A percentile compares a stretch with the other conserved stretches of the same genome.
Conservation (phyloP, 305 asterid genomes). For the Fraxinus ornus region DNA sequence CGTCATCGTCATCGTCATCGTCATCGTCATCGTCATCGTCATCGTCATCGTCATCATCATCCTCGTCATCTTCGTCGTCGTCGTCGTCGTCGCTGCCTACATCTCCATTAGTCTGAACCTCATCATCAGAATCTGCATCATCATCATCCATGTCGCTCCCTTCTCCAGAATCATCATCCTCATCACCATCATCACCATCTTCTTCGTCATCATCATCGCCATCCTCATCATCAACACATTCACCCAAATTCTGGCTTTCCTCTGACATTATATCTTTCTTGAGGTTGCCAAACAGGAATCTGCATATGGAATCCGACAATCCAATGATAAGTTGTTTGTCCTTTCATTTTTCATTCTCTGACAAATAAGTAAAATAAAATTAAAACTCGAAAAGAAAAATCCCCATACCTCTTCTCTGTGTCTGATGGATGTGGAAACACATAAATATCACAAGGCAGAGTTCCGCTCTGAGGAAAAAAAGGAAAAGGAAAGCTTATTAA, state of each 20-base stretch:
- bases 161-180: constrained; percentile 37
- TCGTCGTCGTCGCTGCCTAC: constrained; percentile 41
- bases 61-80: not conserved
- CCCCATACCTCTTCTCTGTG: constrained; percentile 34
- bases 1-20: too few relatives aligned
- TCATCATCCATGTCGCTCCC: constrained; percentile 30
- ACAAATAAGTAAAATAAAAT: not conserved
- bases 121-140: constrained; percentile 46
- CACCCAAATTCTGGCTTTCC: constrained; percentile 45
- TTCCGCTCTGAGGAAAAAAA: constrained; percentile 29
- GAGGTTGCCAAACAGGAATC: constrained; percentile 39
- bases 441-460: constrained; percentile 18
- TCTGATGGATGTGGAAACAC: constrained; percentile 26
- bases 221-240: constrained; percentile 38
- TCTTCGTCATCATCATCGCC: constrained; percentile 17
- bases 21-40: constrained; percentile 18
- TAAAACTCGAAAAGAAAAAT: not conserved
- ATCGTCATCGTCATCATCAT: not conserved
- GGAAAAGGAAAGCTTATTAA: not conserved
- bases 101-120: constrained; percentile 33
- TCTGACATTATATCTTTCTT: constrained; percentile 22
- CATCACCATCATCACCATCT: not conserved
- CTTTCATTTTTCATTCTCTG: not conserved
- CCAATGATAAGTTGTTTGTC: not conserved
- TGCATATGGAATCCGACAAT: constrained; percentile 21